Evolutionary conservation across 768 basidiomycete species (phyloP).

Genomic region (Saitozyma sp.): DNA sequence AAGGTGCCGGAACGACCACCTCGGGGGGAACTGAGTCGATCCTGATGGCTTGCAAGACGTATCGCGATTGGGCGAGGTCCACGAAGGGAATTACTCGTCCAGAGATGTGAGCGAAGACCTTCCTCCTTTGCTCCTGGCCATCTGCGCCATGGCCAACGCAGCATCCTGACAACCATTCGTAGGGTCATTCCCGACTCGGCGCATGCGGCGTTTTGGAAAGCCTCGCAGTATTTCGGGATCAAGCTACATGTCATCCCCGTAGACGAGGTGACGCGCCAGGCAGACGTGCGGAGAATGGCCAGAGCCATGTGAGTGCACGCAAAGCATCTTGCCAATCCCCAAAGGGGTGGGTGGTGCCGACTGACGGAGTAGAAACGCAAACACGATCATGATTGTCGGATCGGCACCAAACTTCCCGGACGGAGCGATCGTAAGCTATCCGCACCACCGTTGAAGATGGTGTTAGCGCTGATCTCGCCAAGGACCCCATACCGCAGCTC

Average conservation of each 20-base stretch:
- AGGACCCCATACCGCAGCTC: slow-evolving; percentile 80
- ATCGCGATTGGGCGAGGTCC: slow-evolving; percentile 84
- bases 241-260: slow-evolving; percentile 87
- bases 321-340: too few species aligned
- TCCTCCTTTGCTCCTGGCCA: neutral
- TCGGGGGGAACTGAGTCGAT: slow-evolving; percentile 96
- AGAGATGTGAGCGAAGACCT: slow-evolving; percentile 69
- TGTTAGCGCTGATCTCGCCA: neutral
- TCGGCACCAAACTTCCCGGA: slow-evolving; percentile 64
- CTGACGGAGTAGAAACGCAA: slow-evolving; percentile 63
- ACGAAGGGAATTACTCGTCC: slow-evolving; percentile 87
- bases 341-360: too few species aligned
- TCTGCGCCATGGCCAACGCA: neutral
- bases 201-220: slow-evolving; percentile 95
- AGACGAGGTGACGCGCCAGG: slow-evolving; percentile 71
- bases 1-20: slow-evolving; percentile 88
- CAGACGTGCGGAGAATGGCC: slow-evolving; percentile 70
- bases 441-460: neutral
- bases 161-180: neutral
- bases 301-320: slow-evolving; percentile 74
- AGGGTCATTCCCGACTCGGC: slow-evolving; percentile 82
- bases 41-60: slow-evolving; percentile 90
- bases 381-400: slow-evolving; percentile 87
- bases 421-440: slow-evolving; percentile 48
- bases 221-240: slow-evolving; percentile 79